These are phyloP conservation scores for Wallacemonas sp. DNA, from an alignment of 208 protist species.

Conservation along the genomic window DNA sequence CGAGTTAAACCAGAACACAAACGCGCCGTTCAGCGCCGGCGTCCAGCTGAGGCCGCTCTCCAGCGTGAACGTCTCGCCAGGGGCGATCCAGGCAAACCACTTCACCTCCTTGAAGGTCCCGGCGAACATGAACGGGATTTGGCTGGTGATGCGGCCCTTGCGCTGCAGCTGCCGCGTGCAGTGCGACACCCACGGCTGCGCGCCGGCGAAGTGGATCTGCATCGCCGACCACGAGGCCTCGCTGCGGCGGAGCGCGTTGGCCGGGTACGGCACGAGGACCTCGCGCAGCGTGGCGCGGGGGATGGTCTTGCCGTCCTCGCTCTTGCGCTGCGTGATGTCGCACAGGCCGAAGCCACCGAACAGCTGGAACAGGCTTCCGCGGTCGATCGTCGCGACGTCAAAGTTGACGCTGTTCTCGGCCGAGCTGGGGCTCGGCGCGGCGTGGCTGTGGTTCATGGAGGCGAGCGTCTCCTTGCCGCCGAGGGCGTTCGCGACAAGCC, in stretches of 20 bases:
- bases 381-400: slow-evolving; percentile 30
- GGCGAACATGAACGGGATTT: slow-evolving; percentile 60
- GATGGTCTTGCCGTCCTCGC: background rate
- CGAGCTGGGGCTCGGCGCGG: background rate
- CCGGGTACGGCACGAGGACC: slow-evolving; percentile 69
- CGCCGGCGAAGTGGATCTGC: slow-evolving; percentile 60
- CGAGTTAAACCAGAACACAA: slow-evolving; percentile 82
- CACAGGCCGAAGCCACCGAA: slow-evolving; percentile 76
- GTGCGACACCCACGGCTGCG: slow-evolving; percentile 69
- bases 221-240: slow-evolving; percentile 37
- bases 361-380: slow-evolving; percentile 54
- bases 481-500: slow-evolving; percentile 38
- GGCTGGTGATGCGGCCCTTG: slow-evolving; percentile 44
- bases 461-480: slow-evolving; percentile 16
- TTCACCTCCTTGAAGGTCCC: slow-evolving; percentile 37
- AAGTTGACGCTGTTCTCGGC: slow-evolving; percentile 9
- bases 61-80: slow-evolving; percentile 62
- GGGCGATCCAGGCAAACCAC: slow-evolving; percentile 80
- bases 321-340: slow-evolving; percentile 21
- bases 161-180: slow-evolving; percentile 67
- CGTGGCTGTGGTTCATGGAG: slow-evolving; percentile 13
- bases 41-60: slow-evolving; percentile 52
- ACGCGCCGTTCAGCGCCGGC: slow-evolving; percentile 55
- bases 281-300: slow-evolving; percentile 38
- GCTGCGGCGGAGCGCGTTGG: slow-evolving; percentile 37